Evolutionary conservation across 768 basidiomycete genomes (phyloP).

Genomic region (Epithele typhae): DNA sequence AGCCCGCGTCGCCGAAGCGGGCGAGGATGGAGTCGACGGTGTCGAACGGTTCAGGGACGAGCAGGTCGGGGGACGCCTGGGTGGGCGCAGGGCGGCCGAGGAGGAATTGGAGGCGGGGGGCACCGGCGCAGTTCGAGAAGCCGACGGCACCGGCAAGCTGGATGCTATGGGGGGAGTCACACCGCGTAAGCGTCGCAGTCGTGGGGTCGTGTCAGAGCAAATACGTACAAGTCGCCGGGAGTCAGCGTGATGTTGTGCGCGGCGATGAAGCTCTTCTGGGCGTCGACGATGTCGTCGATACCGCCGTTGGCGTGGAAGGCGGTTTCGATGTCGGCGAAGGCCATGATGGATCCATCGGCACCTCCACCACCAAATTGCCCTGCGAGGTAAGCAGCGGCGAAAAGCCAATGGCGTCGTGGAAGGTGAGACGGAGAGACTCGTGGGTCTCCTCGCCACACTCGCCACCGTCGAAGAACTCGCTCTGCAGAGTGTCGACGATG

Average conservation of each 20-base stretch:
- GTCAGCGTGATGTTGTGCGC: slow-evolving; percentile 13
- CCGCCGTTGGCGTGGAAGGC: slow-evolving; percentile 22
- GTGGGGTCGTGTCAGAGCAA: too few species aligned
- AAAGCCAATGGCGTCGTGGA: slow-evolving; percentile 19
- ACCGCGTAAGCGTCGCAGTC: neutral
- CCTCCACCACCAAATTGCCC: slow-evolving; percentile 17
- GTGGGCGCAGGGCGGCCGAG: slow-evolving; percentile 4
- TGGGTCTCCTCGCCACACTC: slow-evolving; percentile 30
- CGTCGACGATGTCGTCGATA: slow-evolving; percentile 19
- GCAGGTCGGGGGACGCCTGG: slow-evolving; percentile 5
- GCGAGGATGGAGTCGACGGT: slow-evolving; percentile 20
- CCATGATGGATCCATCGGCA: slow-evolving; percentile 22
- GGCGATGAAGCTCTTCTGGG: slow-evolving; percentile 14
- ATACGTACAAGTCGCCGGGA: slow-evolving; percentile 17
- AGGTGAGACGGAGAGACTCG: slow-evolving; percentile 23
- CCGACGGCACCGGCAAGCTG: slow-evolving; percentile 26
- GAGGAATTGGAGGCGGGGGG: slow-evolving; percentile 23
- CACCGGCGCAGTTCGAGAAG: slow-evolving; percentile 26
- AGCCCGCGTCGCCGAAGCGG: slow-evolving; percentile 23
- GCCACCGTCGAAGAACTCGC: slow-evolving; percentile 27
- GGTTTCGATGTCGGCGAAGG: slow-evolving; percentile 19
- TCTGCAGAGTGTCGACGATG: slow-evolving; percentile 21
- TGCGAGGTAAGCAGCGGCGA: slow-evolving; percentile 6
- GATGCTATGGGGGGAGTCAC: slow-evolving; percentile 12
- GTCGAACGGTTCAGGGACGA: slow-evolving; percentile 18